Conservation (phyloP, 805 yeast species). For the Pichia manshurica region DNA sequence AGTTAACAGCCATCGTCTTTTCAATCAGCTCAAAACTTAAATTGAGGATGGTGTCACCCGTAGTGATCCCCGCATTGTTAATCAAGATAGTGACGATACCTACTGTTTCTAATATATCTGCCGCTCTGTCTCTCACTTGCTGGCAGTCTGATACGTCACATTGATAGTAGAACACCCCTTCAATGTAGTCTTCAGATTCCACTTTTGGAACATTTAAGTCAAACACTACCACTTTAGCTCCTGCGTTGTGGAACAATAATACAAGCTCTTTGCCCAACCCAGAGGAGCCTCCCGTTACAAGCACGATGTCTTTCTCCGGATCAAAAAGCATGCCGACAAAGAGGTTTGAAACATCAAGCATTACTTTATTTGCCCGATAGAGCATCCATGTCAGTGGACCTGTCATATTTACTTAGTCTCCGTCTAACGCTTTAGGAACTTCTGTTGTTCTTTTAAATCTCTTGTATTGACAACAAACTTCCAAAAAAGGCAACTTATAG, state of each 20-base stretch:
- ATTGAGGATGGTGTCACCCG: conserved; percentile 52
- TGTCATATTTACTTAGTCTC: conserved; percentile 19
- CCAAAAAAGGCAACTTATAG: neutral
- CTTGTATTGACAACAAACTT: no score
- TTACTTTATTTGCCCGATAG: conserved; percentile 24
- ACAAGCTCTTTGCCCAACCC: conserved; percentile 75
- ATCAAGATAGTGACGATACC: conserved; percentile 66
- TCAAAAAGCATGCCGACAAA: conserved; percentile 50
- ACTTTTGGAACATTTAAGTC: conserved; percentile 47
- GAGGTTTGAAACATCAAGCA: conserved; percentile 32
- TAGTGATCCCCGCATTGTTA: conserved; percentile 80
- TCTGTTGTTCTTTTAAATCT: neutral
- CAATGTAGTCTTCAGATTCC: conserved; percentile 25
- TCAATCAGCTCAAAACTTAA: conserved; percentile 55
- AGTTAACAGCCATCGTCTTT: conserved; percentile 57
- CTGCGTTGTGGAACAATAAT: conserved; percentile 34
- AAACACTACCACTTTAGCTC: conserved; percentile 55
- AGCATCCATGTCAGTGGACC: conserved; percentile 24
- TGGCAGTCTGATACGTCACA: conserved; percentile 65
- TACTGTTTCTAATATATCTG: conserved; percentile 37
- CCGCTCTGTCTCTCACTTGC: conserved; percentile 38
- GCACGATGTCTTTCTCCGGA: conserved; percentile 50
- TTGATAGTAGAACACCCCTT: conserved; percentile 46
- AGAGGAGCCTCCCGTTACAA: conserved; percentile 78
- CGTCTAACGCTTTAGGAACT: neutral